phyloP scores from a whole-genome alignment of 176 grass and related monocot genomes.

The Ampelocalamus luodianensis region DNA sequence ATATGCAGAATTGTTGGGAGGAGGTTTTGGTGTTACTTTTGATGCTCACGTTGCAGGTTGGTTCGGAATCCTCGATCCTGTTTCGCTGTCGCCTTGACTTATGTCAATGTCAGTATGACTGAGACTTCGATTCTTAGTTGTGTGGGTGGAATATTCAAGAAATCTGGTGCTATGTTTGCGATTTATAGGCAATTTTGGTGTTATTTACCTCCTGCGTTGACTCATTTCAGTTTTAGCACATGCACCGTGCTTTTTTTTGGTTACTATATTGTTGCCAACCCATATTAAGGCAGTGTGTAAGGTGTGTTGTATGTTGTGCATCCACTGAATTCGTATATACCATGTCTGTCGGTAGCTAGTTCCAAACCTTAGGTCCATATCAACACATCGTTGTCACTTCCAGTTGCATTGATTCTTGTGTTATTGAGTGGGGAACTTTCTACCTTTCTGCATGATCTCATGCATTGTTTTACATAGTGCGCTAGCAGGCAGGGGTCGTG shows the following conservation, averaged over 20 bases:
- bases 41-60: background rate
- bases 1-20: background rate
- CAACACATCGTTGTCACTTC: constrained; percentile 11
- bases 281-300: constrained; percentile 1
- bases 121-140: background rate
- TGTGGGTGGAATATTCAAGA: constrained; percentile 32
- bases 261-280: constrained; percentile 9
- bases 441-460: background rate
- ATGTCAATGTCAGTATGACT: background rate
- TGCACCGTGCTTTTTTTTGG: background rate
- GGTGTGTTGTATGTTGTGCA: background rate
- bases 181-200: background rate
- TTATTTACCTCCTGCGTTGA: constrained; percentile 34
- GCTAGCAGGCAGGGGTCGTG: background rate
- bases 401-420: constrained; percentile 19
- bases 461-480: background rate
- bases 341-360: constrained; percentile 1
- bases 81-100: constrained; percentile 18
- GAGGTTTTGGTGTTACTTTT: background rate
- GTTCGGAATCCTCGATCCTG: background rate
- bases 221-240: constrained; percentile 2
- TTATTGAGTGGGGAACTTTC: background rate
- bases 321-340: constrained; percentile 22
- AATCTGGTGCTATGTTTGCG: background rate
- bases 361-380: constrained; percentile 25